Evolutionary conservation across 2,329 filamentous ascomycete genomes (phyloP), one percentile per base, ranked within the genome.

Genomic region (Orbilia quercus): DNA sequence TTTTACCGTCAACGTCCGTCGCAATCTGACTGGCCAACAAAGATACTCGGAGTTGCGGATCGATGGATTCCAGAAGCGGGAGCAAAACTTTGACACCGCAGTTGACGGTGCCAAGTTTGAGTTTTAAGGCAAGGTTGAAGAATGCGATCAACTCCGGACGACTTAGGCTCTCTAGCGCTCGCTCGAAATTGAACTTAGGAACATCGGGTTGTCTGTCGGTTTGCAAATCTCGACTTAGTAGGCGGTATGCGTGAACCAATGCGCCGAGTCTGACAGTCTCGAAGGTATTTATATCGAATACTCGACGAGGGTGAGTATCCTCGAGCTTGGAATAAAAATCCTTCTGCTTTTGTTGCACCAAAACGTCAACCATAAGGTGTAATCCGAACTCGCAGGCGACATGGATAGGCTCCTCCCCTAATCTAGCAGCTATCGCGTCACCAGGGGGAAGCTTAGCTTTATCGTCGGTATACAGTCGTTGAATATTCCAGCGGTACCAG

Each of bases 401-500:
- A 20, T 71, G 66, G 6, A 63, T 51, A 4, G 66, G 66, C 23
- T 58, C 53, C 4, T 67, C 44, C 11, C 51, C 42, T 18, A 67
- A 34, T 42, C 54, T 59, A 28, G 31, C 14, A 5, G 23, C 34
- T 22, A 53, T 20, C 18, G 20, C 16, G 4, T 59, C 53, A 7
- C 23, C 20, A 7, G n/a, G 50, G n/a, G 5, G 51, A 6, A 48
- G 28, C 11, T 20, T 22, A 7, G 9, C 7, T 1, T 20, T 45
- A 7, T 34, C 11, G 16, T 25, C 14, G n/a, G 14, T 23, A 14
- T 2, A 16, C 1, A 9, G 42, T 9, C 38, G 22, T 16, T 57
- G 38, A 14, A 57, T 57, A 44, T 50, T 53, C 69, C 69, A 73
- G 14, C 53, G 45, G 5, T 66, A 54, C 54, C 53, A 73, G 36